phyloP scores from a whole-genome alignment of 2,329 filamentous ascomycete species.

The Leptosphaerulina australis region DNA sequence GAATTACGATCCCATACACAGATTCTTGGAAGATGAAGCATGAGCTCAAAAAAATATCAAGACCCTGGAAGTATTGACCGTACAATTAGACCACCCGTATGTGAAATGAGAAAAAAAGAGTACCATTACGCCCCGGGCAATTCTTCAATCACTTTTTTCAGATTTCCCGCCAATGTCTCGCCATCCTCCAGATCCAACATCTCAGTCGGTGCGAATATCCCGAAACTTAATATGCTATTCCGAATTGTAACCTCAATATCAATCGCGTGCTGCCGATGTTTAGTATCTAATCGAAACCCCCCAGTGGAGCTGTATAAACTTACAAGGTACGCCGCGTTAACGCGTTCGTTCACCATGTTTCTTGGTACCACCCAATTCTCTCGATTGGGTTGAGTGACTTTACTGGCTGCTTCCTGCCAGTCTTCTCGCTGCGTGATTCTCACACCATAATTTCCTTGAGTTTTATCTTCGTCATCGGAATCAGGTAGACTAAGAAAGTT shows the following conservation, averaged over 20 bases:
- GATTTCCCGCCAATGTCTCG: conserved; percentile 19
- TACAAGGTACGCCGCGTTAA: conserved; percentile 48
- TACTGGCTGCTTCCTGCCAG: conserved; percentile 31
- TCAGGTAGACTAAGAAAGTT: conserved; percentile 74
- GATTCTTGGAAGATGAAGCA: too few species aligned
- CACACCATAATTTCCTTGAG: conserved; percentile 12
- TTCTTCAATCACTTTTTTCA: not conserved
- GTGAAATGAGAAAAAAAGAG: too few species aligned
- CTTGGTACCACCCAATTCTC: conserved; percentile 20
- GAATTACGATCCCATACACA: too few species aligned
- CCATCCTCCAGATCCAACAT: conserved; percentile 51
- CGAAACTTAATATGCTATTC: conserved; percentile 58
- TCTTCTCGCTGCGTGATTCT: conserved; percentile 25
- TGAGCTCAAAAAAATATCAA: too few species aligned
- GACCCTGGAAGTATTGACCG: too few species aligned
- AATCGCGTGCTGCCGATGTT: conserved; percentile 54
- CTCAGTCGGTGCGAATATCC: conserved; percentile 57
- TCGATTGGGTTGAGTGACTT: conserved; percentile 17
- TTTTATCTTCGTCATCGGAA: conserved; percentile 20
- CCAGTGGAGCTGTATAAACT: conserved; percentile 21
- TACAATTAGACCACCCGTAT: too few species aligned
- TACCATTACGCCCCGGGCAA: not conserved
- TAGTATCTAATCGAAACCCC: conserved; percentile 7
- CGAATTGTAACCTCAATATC: conserved; percentile 62
- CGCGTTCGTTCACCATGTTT: conserved; percentile 31